Conservation (phyloP, 352 stramenopile species). For the Salisapilia sapeloensis region DNA sequence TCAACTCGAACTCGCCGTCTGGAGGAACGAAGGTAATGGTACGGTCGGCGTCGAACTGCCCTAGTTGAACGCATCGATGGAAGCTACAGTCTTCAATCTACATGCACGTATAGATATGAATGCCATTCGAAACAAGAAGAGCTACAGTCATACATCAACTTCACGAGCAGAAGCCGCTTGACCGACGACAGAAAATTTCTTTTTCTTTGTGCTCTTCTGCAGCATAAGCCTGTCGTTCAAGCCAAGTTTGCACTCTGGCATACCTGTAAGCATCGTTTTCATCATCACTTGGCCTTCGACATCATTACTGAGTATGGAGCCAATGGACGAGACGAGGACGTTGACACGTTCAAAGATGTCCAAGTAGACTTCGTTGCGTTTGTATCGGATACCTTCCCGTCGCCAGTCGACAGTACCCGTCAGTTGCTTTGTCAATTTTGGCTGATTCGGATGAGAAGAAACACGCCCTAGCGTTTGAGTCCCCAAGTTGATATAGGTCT, state of each 20-base stretch:
- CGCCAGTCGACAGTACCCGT: slow-evolving; percentile 83
- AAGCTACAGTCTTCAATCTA: slow-evolving; percentile 99
- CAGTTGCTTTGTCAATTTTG: slow-evolving; percentile 62
- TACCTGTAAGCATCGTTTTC: slow-evolving; percentile 95
- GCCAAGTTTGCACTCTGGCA: slow-evolving; percentile 97
- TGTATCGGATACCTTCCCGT: slow-evolving; percentile 94
- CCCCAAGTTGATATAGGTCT: slow-evolving; percentile 97
- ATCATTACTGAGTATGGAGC: slow-evolving; percentile 90
- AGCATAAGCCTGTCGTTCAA: slow-evolving; percentile 98
- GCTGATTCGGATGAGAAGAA: not conserved
- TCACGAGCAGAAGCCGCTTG: slow-evolving; percentile 61
- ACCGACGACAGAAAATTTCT: slow-evolving; percentile 28
- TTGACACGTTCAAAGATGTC: slow-evolving; percentile 96
- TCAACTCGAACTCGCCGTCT: slow-evolving; percentile 98
- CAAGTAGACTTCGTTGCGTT: slow-evolving; percentile 98
- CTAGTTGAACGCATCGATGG: slow-evolving; percentile 93
- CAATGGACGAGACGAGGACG: slow-evolving; percentile 89
- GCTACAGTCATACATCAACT: slow-evolving; percentile 18
- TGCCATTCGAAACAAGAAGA: no score
- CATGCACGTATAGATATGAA: slow-evolving; percentile 21
- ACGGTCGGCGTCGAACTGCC: slow-evolving; percentile 95
- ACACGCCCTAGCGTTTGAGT: slow-evolving; percentile 23
- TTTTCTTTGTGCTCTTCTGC: slow-evolving; percentile 78
- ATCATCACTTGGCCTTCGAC: slow-evolving; percentile 94
- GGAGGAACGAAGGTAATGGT: slow-evolving; percentile 97